phyloP scores from a whole-genome alignment of 176 grass and related monocot species.

The Rhipidocladum racemiflorum region DNA sequence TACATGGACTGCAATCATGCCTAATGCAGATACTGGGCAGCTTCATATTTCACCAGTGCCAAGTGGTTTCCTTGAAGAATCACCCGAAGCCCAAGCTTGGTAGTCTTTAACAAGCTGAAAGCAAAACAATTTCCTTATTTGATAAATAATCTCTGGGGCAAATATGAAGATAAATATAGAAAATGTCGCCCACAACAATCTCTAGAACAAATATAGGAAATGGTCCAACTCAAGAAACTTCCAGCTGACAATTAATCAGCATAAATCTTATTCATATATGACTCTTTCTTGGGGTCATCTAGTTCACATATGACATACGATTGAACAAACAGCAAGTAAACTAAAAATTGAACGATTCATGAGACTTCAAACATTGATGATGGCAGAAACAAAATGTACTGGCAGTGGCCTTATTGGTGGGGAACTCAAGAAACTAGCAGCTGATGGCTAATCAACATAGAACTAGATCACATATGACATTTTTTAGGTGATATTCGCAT shows the following conservation, averaged over 20 bases:
- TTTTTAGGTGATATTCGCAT: not conserved
- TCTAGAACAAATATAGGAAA: not conserved
- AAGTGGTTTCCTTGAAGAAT: slow-evolving; percentile 80
- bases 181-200: not conserved
- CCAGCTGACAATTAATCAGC: not conserved
- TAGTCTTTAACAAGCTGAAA: slow-evolving; percentile 94
- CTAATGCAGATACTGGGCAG: not conserved
- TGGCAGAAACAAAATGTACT: not conserved
- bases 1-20: not conserved
- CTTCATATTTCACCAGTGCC: slow-evolving; percentile 94
- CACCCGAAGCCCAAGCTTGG: slow-evolving; percentile 84
- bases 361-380: not conserved
- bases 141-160: not conserved
- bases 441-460: not conserved
- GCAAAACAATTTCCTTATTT: not conserved
- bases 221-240: not conserved
- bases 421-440: not conserved
- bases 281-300: not conserved
- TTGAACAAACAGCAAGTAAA: not conserved
- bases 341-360: not conserved
- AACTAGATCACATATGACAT: not conserved
- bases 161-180: not conserved
- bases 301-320: not conserved
- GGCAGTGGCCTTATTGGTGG: not conserved
- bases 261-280: not conserved